Evolutionary conservation across 495 filamentous ascomycete genomes (phyloP).

Genomic region (Annulohypoxylon bovei): DNA sequence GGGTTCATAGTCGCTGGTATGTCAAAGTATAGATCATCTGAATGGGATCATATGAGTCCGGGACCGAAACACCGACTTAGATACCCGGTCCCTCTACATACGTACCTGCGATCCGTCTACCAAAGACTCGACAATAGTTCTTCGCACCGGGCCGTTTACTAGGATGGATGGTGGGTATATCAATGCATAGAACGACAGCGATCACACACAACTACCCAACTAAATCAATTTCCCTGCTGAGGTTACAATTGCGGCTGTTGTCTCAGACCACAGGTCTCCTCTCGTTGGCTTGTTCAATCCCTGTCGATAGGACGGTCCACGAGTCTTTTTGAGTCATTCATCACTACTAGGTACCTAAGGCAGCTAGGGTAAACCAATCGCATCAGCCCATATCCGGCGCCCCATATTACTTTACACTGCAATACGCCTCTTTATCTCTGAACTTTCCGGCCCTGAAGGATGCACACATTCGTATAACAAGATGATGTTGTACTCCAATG

Average conservation of each 20-base stretch:
- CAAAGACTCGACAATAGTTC: not conserved
- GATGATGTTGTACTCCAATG: not conserved
- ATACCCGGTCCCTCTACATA: not conserved
- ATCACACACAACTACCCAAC: not conserved
- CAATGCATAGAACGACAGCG: not conserved
- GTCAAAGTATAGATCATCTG: not conserved
- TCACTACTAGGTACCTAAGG: not conserved
- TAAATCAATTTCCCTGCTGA: constrained; percentile 4
- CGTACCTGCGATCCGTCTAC: not conserved
- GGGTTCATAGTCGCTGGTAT: too few relatives aligned
- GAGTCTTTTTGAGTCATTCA: constrained; percentile 6
- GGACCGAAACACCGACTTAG: constrained; percentile 1
- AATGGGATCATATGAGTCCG: not conserved
- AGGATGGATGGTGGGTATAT: not conserved
- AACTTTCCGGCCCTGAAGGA: not conserved
- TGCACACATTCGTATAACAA: not conserved
- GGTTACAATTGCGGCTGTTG: constrained; percentile 7
- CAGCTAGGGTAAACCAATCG: too few relatives aligned
- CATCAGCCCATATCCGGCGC: not conserved
- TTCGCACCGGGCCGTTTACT: constrained; percentile 6
- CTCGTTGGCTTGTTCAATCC: not conserved
- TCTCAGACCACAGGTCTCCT: not conserved
- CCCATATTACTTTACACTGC: not conserved
- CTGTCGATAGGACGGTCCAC: not conserved
- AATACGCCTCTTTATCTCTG: not conserved